Base-by-base conservation (phyloP, 257 asterid species). In the Solanum okadae region DNA sequence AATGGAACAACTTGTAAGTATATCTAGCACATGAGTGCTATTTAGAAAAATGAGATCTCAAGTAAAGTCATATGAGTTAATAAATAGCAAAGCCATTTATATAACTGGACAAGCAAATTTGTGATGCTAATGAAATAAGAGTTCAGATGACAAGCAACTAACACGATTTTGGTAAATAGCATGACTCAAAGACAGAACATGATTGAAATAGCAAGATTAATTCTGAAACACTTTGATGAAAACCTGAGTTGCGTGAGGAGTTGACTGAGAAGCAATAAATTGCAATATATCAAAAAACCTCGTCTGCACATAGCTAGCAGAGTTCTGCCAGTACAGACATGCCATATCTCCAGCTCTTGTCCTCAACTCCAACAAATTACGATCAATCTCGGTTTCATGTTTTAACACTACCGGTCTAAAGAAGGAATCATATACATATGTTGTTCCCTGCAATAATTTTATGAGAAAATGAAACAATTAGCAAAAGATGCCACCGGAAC, bases 321-420 rank as follows among this genome's bases (percentile, higher is more conserved):
- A 90, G 84, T 90, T 92, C 23, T 92, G 94, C 90, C 93, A 91
- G 22, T 89, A 77, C 67, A 86, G 78, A 71, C 33, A 59, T 1
- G 90, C 88, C 10, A 86, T 38, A 37, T 37, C 52, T 25, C 68
- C 84, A 1, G 88, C 84, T 83, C 87, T 87, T 14, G 87, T 90
- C 89, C 89, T 92, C 90, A 90, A 35, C 40, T 91, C 88, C 52
- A 87, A 49, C 90, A 94, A 61, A 63, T 87, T 90, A 16, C 90
- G 42, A 88, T 94, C 96, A 22, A 94, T 92, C 73, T 93, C 89
- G 31, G 76, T 85, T 89, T 93, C 94, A 61, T 93, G 94, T 67
- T 90, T 90, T 31, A 84, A 46, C 27, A 93, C 23, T 37, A 86
- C 92, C 27, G 93, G 94, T 85, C 76, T 87, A 31, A 93, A 49